These are phyloP conservation scores for Coemansia sp. DNA, from an alignment of 192 early-diverging fungal species.

Conservation along the genomic window DNA sequence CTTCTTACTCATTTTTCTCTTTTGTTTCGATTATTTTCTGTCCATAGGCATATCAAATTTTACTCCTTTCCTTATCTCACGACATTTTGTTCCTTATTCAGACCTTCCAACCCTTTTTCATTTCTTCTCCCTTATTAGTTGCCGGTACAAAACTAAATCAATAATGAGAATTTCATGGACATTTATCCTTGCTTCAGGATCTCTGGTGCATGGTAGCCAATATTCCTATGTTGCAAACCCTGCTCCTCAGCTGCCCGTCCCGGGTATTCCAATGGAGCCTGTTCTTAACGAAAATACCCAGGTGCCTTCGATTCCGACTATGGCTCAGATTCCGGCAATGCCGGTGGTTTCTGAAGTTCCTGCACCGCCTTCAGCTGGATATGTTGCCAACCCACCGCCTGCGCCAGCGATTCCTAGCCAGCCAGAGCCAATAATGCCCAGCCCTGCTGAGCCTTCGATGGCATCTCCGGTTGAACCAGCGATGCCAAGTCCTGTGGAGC, in stretches of 20 bases:
- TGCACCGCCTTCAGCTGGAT: conserved; percentile 15
- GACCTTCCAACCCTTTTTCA: neutral
- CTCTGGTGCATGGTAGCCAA: conserved; percentile 29
- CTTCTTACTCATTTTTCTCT: neutral
- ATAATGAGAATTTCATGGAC: conserved; percentile 48
- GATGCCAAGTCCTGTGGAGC: neutral
- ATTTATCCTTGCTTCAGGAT: conserved; percentile 30
- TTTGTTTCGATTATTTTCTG: neutral
- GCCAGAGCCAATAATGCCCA: neutral
- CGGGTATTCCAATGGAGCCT: neutral
- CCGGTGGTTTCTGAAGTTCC: conserved; percentile 4
- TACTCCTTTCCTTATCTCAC: neutral
- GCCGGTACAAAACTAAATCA: neutral
- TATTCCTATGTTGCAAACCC: conserved; percentile 30
- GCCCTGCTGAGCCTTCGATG: neutral
- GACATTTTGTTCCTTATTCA: neutral
- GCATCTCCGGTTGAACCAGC: neutral
- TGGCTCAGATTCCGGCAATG: conserved; percentile 9
- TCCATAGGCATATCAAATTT: no score
- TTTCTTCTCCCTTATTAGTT: neutral
- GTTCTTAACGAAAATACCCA: neutral
- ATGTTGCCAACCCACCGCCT: conserved; percentile 34
- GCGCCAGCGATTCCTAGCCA: conserved; percentile 4
- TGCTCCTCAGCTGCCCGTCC: conserved; percentile 12
- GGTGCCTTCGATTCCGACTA: neutral